Evolutionary conservation across 495 filamentous ascomycete genomes (phyloP), one percentile per base, ranked within the genome.

Genomic region (Trichocladium uniseriatum): DNA sequence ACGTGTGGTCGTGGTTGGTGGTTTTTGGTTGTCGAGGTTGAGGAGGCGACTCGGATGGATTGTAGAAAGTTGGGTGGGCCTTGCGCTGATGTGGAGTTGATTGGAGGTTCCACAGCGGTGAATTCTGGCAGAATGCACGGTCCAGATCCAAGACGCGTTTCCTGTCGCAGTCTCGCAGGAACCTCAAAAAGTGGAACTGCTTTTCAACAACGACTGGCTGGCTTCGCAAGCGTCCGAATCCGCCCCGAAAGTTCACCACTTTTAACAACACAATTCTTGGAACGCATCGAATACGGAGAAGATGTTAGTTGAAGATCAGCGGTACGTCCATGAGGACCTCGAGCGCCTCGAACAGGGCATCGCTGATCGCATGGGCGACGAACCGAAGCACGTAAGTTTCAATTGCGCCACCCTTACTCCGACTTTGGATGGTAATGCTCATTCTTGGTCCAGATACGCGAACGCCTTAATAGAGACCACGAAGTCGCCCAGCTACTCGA

Each of bases 301-400:
- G 21, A 92, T 94, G 88, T 66, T 94, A 51, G 69, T 95, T 45
- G 92, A 98, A 72, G 89, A 96, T 49, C 85, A 96, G 67, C 75
- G 92, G 57, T 89, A 85, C 59, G 75, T 95, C 51, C 90, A 94
- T 52, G 92, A 98, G 78, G 91, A 97, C 64, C 73, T 96, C 16
- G 92, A 98, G 74, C 78, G 94, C 52, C 73, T 97, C 41, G 92
- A 97, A 71, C 87, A 92, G 66, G 92, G 87, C 28, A 84, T 96
- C 57, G 84, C 86, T 19, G 92, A 97, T 63, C 84, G 91, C 51
- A 79, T 89, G 43, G 73, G 82, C 37, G 87, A 95, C 49, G 87
- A 96, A 47, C 90, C 90, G 20, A 85, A 83, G 70, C 83, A 89
- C 61, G 90, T 94, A 72, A 60, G 80, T 78, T 24, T 28, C n/a